Evolutionary conservation across 495 filamentous ascomycete species (phyloP).

Genomic region (Antarctomyces pellizariae): DNA sequence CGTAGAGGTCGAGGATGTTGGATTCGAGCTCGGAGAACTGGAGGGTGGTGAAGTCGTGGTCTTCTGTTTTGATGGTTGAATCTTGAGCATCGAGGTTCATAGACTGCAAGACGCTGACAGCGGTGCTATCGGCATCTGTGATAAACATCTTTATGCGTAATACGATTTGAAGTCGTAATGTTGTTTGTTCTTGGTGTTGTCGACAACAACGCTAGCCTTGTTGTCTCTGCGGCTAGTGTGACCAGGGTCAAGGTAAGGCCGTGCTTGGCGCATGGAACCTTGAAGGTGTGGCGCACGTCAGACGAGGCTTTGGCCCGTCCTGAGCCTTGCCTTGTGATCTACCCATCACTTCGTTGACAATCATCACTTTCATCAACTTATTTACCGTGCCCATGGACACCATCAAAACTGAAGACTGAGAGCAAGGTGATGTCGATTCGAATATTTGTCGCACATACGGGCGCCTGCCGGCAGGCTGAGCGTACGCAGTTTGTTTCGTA

Average conservation of each 20-base stretch:
- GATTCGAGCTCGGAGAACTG: conserved; percentile 36
- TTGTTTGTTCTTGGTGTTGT: no score
- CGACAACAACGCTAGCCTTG: no score
- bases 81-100: no score
- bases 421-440: conserved; percentile 40
- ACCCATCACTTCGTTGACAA: conserved; percentile 4
- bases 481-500: conserved; percentile 44
- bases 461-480: conserved; percentile 57
- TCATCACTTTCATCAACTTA: not conserved
- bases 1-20: conserved; percentile 39
- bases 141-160: no score
- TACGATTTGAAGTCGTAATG: no score
- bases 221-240: no score
- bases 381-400: not conserved
- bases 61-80: no score
- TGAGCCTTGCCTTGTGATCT: conserved; percentile 2
- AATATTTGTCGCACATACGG: conserved; percentile 73
- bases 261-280: no score
- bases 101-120: no score
- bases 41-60: no score
- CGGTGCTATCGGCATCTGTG: no score
- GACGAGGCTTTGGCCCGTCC: conserved; percentile 3
- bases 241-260: not conserved
- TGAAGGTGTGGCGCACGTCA: conserved; percentile 1
- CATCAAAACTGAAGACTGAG: conserved; percentile 7